phyloP scores from a whole-genome alignment of 768 basidiomycete genomes.

The Termitomyces sp. region DNA sequence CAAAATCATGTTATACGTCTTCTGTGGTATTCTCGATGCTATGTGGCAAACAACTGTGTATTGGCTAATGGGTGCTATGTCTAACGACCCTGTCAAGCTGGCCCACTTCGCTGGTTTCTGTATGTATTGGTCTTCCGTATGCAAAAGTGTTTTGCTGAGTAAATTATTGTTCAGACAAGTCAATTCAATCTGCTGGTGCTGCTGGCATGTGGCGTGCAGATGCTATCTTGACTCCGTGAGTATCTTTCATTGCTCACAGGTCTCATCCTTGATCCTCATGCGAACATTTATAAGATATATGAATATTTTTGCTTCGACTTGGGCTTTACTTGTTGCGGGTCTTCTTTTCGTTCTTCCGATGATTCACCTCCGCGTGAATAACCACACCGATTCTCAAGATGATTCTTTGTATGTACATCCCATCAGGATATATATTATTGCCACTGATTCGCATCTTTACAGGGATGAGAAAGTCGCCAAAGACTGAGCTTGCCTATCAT shows the following conservation, averaged over 20 bases:
- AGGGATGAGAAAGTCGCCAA: conserved; percentile 4
- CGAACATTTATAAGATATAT: conserved; percentile 44
- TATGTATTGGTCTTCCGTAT: conserved; percentile 33
- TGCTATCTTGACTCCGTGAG: conserved; percentile 59
- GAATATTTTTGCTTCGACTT: conserved; percentile 73
- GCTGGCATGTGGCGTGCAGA: conserved; percentile 75
- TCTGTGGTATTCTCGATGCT: conserved; percentile 74
- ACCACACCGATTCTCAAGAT: conserved; percentile 53
- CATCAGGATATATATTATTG: conserved; percentile 15
- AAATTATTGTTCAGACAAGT: conserved; percentile 50
- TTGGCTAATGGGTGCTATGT: conserved; percentile 87
- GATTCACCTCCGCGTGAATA: conserved; percentile 67
- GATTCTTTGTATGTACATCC: conserved; percentile 44
- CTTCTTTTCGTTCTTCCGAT: conserved; percentile 69
- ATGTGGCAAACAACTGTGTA: conserved; percentile 87
- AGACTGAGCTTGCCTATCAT: not conserved
- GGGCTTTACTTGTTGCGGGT: conserved; percentile 64
- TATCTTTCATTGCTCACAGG: conserved; percentile 9
- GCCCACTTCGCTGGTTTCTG: conserved; percentile 83
- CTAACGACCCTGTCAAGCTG: conserved; percentile 77
- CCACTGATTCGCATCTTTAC: not conserved
- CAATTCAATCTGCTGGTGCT: conserved; percentile 75
- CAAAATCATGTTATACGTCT: conserved; percentile 63
- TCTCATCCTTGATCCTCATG: not conserved
- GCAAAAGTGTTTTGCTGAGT: not conserved